Conservation (phyloP, 2,329 filamentous ascomycete genomes). For the Ceratocystis diversiconidia region DNA sequence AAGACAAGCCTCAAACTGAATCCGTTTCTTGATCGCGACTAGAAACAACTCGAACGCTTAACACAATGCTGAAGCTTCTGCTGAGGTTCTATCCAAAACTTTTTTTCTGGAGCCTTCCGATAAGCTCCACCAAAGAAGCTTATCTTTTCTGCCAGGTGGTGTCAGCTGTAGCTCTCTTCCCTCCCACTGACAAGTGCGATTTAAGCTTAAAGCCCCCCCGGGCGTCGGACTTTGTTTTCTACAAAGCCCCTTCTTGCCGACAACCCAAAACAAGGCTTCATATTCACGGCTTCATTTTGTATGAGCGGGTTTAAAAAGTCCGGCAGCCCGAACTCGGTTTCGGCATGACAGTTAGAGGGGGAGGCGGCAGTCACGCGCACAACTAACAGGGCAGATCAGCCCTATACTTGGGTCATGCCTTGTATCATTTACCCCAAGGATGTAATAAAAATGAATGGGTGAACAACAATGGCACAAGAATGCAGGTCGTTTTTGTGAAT, state of each 20-base stretch:
- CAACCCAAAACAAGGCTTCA: neutral
- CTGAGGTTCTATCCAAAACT: conserved; percentile 6
- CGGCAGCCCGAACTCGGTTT: neutral
- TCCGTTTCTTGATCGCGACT: neutral
- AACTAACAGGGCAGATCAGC: neutral
- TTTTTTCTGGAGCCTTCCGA: conserved; percentile 17
- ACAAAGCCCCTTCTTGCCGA: neutral
- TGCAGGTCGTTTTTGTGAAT: neutral
- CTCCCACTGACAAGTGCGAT: neutral
- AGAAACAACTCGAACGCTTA: neutral
- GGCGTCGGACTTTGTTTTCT: neutral
- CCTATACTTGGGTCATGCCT: neutral
- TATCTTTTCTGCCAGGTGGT: neutral
- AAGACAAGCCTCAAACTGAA: too few relatives aligned
- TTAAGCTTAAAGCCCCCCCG: conserved; percentile 2
- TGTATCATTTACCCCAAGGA: neutral
- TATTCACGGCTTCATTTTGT: neutral
- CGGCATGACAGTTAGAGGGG: neutral
- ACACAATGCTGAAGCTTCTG: neutral
- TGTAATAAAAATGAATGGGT: neutral
- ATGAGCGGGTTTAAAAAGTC: neutral
- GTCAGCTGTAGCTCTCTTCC: neutral
- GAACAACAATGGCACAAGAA: neutral
- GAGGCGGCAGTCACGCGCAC: neutral
- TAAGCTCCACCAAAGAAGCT: conserved; percentile 16